Evolutionary conservation across 768 basidiomycete species (phyloP).

Genomic region (Calocybe indica): DNA sequence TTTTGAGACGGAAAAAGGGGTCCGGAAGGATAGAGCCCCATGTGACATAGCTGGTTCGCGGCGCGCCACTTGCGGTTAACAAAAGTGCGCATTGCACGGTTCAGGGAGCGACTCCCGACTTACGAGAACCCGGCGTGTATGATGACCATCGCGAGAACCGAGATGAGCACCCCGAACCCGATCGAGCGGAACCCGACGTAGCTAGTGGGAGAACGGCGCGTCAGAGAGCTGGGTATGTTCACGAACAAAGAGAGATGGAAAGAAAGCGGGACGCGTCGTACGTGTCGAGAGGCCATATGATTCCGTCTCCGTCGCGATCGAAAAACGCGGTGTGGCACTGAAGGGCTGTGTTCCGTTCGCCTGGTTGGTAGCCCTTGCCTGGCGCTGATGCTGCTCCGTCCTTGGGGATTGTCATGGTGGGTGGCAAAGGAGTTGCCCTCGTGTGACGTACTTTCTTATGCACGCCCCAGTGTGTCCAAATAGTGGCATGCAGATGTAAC

Average conservation of each 20-base stretch:
- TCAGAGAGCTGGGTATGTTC: slow-evolving; percentile 1
- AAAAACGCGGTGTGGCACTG: slow-evolving; percentile 41
- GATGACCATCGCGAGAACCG: slow-evolving; percentile 27
- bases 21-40: slow-evolving; percentile 32
- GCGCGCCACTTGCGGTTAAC: background rate
- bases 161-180: slow-evolving; percentile 30
- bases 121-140: slow-evolving; percentile 38
- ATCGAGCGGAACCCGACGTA: slow-evolving; percentile 31
- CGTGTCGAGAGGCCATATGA: slow-evolving; percentile 43
- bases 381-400: slow-evolving; percentile 22
- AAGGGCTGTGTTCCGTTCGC: slow-evolving; percentile 28
- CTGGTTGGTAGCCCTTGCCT: slow-evolving; percentile 21
- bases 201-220: slow-evolving; percentile 11
- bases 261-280: slow-evolving; percentile 13
- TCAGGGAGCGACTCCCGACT: slow-evolving; percentile 9
- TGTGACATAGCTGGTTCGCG: slow-evolving; percentile 24
- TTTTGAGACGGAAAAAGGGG: slow-evolving; percentile 35
- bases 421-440: no score
- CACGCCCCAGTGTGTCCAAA: no score
- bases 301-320: slow-evolving; percentile 36
- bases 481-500: no score
- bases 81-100: background rate
- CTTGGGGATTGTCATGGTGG: slow-evolving; percentile 26
- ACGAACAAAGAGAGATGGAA: background rate
- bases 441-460: no score